A percentile compares a stretch with the other conserved stretches of the same genome.
Conservation (phyloP, 345 rosid species). For the Adansonia digitata region DNA sequence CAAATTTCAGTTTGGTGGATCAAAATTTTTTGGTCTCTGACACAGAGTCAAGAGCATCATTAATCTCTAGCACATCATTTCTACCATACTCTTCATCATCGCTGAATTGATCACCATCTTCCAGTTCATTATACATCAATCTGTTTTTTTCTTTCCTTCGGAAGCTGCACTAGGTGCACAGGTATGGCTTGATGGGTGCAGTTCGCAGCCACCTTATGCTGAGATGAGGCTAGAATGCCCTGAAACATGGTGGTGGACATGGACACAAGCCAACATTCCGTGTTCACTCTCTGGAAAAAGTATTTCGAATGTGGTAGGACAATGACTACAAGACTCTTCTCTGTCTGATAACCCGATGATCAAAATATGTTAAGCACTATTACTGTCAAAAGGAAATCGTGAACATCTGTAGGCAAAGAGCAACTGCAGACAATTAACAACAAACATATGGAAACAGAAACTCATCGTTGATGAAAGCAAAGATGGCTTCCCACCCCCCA, state of each 20-base stretch:
- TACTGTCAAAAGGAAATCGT: constrained; percentile 44
- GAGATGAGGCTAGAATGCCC: too few relatives aligned
- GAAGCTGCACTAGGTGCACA: constrained; percentile 79
- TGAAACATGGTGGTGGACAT: constrained; percentile 45
- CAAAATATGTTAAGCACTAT: constrained; percentile 55
- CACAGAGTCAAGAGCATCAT: too few relatives aligned
- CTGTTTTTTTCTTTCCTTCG: constrained; percentile 41
- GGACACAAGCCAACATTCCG: too few relatives aligned
- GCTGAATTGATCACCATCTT: constrained; percentile 47
- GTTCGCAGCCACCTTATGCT: too few relatives aligned
- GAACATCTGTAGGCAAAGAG: constrained; percentile 35
- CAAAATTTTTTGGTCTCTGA: background rate
- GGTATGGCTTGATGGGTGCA: constrained; percentile 2
- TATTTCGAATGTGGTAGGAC: constrained; percentile 40
- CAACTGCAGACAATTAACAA: constrained; percentile 28
- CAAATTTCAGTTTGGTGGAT: constrained; percentile 56
- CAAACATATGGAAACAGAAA: too few relatives aligned
- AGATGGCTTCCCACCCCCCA: too few relatives aligned
- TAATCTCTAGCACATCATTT: too few relatives aligned
- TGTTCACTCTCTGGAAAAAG: constrained; percentile 15
- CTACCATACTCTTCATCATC: constrained; percentile 59
- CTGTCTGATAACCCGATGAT: constrained; percentile 42
- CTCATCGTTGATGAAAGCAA: too few relatives aligned
- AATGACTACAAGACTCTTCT: constrained; percentile 37
- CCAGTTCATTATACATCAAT: constrained; percentile 61